Evolutionary conservation across 1,284 basidiomycete species (phyloP).

Genomic region (Trichosporon asahii): DNA sequence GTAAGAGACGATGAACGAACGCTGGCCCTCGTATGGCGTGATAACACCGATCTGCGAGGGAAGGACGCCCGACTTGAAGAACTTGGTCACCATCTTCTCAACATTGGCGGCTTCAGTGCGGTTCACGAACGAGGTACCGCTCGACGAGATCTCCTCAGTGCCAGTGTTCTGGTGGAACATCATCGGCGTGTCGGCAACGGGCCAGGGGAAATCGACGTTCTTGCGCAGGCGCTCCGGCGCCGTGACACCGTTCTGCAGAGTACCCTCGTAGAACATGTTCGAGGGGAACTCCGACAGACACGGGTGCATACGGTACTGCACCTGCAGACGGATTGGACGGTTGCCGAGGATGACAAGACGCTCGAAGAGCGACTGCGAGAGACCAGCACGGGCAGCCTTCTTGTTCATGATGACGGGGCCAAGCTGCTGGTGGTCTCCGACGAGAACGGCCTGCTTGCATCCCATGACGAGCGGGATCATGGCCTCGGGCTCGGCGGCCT

Average conservation of each 20-base stretch:
- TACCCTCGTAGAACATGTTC: slow-evolving; percentile 99
- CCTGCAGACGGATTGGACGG: slow-evolving; percentile 94
- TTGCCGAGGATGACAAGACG: slow-evolving; percentile 92
- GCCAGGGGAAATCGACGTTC: slow-evolving; percentile 99
- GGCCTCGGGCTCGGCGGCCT: slow-evolving; percentile 97
- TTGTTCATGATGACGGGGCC: slow-evolving; percentile 99
- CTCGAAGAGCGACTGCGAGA: slow-evolving; percentile 97
- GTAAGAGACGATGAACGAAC: slow-evolving; percentile 98
- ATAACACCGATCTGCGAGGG: slow-evolving; percentile 96
- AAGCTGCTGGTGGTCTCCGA: slow-evolving; percentile 96
- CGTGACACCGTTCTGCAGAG: slow-evolving; percentile 97
- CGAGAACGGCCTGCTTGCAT: slow-evolving; percentile 97
- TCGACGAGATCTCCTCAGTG: slow-evolving; percentile 97
- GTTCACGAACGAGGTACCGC: slow-evolving; percentile 97
- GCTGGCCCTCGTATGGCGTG: slow-evolving; percentile 97
- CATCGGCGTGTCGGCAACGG: slow-evolving; percentile 95
- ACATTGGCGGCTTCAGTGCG: slow-evolving; percentile 98
- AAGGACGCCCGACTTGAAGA: slow-evolving; percentile 97
- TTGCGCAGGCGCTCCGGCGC: slow-evolving; percentile 94
- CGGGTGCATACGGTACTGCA: slow-evolving; percentile 99
- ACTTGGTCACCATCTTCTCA: slow-evolving; percentile 98
- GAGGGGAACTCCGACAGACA: slow-evolving; percentile 98
- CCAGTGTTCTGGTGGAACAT: slow-evolving; percentile 99
- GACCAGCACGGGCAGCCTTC: slow-evolving; percentile 94
- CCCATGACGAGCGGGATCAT: slow-evolving; percentile 99